Base-by-base conservation (phyloP, 1,284 basidiomycete genomes). In the Meripilus lineatus region DNA sequence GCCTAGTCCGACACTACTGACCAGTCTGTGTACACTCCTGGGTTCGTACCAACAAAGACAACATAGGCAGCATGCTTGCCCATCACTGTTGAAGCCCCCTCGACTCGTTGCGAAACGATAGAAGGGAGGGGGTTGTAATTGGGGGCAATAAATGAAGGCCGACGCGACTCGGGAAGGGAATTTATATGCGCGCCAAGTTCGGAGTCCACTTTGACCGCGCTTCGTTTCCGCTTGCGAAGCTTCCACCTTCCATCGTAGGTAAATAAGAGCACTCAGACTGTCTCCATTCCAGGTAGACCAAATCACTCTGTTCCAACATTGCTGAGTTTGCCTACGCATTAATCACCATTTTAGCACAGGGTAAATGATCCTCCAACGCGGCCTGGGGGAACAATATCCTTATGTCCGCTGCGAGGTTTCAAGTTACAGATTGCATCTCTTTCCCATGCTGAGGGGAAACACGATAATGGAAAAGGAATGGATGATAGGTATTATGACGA, bases 1-100 rank as follows among this genome's bases (percentile, higher is more conserved):
- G 28, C 10, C 28, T 30, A 10, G 8, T n/a, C 28, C n/a, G 10
- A 30, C n/a, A 36, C 35, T 3, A 68, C 68, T 56, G 53, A 75
- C 75, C 75, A 79, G 25, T 54, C 59, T 4, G 55, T 46, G 49
- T 70, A 79, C 24, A 79, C 62, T 1, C 77, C 75, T 4, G 70
- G 66, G 14, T 58, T 43, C 14, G 45, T 67, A 32, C 78, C 77
- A 11, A 64, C 61, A 13, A 58, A 66, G 8, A 81, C 74, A 21
- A 67, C 67, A 42, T 78, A 73, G 55, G 66, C 76, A 40, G 64
- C 62, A 50, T 63, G 2, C 54, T 58, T 72, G 73, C 10, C 8
- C 28, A n/a, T 10, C 8, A 8, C 28, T 10, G 8, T 30, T 10
- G 28, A 8, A 30, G 8, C 28, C 28, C n/a, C 28, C 10, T 10